Base-by-base conservation (phyloP, 2,329 filamentous ascomycete genomes). In the Fusarium verticillioides region DNA sequence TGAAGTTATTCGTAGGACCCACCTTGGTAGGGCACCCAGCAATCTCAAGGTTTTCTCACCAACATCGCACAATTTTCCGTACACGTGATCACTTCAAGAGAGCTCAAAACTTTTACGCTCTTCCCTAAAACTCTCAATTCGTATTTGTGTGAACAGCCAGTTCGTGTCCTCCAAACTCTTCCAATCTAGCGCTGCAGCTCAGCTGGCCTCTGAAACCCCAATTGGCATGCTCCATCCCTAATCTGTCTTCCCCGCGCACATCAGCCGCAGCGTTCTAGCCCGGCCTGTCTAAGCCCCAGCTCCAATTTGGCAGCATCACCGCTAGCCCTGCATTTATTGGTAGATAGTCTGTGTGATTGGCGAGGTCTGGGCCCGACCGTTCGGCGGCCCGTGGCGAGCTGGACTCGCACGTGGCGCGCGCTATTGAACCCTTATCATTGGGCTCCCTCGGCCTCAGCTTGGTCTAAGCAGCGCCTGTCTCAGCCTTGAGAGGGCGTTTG, bases 361-460 rank as follows among this genome's bases (percentile, higher is more conserved):
- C 21, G 34, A 28, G 47, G 57, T 53, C 57, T 60, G 23, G 57
- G 37, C 57, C 34, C 26, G 8, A 32, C 57, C 26, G 57, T 36
- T 52, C 49, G 5, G 5, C 57, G 44, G 44, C 44, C 57, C 57
- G 43, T 60, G 57, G 57, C 57, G 44, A 53, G 57, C 57, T 60
- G 57, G 47, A 39, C 34, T 26, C 13, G 40, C 43, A 32, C 23
- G 57, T 60, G 57, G 57, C 57, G 57, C 21, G 13, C 21, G 16
- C 42, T 50, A 47, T 50, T 32, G 52, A 43, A 56, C 36, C 26
- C 26, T 54, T 54, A 28, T 42, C n/a, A 28, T 13, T 49, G 30
- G 54, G 39, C 39, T 21, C n/a, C 40, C 32, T 53, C 13, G 19
- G 15, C 26, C 21, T 52, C 57, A 60, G 57, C 57, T 52, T 52